Evolutionary conservation across 2,329 filamentous ascomycete genomes (phyloP).

Genomic region (Mollisiaceae sp.): DNA sequence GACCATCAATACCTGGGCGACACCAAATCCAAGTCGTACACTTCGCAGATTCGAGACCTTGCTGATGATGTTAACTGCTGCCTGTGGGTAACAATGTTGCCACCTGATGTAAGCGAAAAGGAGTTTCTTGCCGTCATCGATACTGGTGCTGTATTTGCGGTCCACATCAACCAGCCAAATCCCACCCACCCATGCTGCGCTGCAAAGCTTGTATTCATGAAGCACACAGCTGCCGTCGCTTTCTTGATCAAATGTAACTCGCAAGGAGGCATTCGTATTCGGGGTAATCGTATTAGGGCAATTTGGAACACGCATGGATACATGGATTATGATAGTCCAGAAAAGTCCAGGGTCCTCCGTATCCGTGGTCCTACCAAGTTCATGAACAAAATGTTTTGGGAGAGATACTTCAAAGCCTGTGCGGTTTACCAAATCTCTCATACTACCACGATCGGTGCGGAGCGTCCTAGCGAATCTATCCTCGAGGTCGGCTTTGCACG

Average conservation of each 20-base stretch:
- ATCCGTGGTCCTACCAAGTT: background rate
- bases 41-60: background rate
- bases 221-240: conserved; percentile 11
- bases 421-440: background rate
- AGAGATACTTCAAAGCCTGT: background rate
- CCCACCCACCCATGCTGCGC: conserved; percentile 8
- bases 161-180: conserved; percentile 13
- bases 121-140: conserved; percentile 24
- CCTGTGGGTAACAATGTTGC: background rate
- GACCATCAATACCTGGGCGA: background rate
- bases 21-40: background rate
- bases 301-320: background rate
- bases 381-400: background rate
- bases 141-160: conserved; percentile 26
- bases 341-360: background rate
- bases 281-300: background rate
- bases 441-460: background rate
- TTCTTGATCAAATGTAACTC: conserved; percentile 1
- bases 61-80: background rate
- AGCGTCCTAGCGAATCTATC: background rate
- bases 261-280: background rate
- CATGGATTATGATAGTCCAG: background rate
- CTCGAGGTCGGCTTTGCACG: conserved; percentile 6
- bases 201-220: conserved; percentile 24
- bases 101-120: background rate